Evolutionary conservation across 371 early-diverging fungal genomes (phyloP), one percentile per base, ranked within the genome.

Genomic region (Mortierella sp.): DNA sequence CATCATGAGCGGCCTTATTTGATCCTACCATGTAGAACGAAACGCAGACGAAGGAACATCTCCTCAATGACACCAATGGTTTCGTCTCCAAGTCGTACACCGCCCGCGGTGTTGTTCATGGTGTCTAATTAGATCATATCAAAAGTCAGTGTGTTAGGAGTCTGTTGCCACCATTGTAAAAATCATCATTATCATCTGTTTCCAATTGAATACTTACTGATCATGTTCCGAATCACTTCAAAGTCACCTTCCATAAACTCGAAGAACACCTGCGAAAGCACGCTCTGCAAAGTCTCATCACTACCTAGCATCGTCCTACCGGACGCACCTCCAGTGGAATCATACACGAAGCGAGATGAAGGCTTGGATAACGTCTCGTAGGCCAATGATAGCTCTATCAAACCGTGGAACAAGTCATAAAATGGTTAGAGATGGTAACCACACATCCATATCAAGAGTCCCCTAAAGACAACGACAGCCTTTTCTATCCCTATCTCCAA

Each of bases 171-270:
- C 10, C 23, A 7, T 7, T 47, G 48, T 23, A 6, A 16, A 47
- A 3, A 12, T 5, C 7, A 24, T 16, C 48, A 47, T 24, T 16
- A 6, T 3, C 3, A 7, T 9, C 24, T 2, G 6, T 47, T 4
- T 10, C 23, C 7, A 2, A 6, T 24, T 24, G 3, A 2, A 24
- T 19, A 81, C 84, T 74, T 83, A 89, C 89, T 80, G 48, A 89
- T 85, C 73, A 89, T 84, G 26, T 84, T 81, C n/a, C 85, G 80
- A 63, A 89, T 83, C 21, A 83, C 86, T 58, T 87, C 84, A 71
- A 88, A 89, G 68, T 89, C 90, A 46, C 90, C 90, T 58, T 87
- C 87, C 82, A 88, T 80, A 76, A 89, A 86, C 71, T 89, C 90
- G 41, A 83, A 81, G 61, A 87, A 89, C 48, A 86, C 89, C 61